Percentiles rank a stretch among this genome's conserved stretches.
phyloP scores from a whole-genome alignment of 345 rosid genomes.

The Hibiscus trionum region DNA sequence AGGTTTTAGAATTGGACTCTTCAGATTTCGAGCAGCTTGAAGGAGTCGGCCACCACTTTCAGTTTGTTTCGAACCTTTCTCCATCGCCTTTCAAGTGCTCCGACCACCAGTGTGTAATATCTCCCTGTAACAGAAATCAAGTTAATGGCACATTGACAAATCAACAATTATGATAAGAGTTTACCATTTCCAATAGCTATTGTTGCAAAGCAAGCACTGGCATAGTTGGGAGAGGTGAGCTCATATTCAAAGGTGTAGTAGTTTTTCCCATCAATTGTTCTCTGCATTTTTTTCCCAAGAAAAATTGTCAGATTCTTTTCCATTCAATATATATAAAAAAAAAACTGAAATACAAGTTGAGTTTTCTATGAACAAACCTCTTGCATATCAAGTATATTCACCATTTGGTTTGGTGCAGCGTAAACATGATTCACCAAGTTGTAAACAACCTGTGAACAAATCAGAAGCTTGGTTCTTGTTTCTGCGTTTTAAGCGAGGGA shows the following conservation, averaged over 20 bases:
- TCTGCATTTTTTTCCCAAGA: slow-evolving; percentile 32
- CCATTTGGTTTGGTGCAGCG: slow-evolving; percentile 70
- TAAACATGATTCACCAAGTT: slow-evolving; percentile 52
- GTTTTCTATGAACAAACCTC: slow-evolving; percentile 38
- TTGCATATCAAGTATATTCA: slow-evolving; percentile 49
- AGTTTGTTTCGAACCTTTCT: slow-evolving; percentile 51
- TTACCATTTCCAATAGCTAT: slow-evolving; percentile 68
- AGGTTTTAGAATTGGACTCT: neutral
- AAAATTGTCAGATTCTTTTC: neutral
- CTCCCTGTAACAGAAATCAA: slow-evolving; percentile 34
- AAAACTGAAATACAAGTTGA: neutral
- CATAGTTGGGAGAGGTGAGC: slow-evolving; percentile 60
- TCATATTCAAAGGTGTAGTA: slow-evolving; percentile 72
- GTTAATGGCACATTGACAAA: neutral
- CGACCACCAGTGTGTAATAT: slow-evolving; percentile 66
- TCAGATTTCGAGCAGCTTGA: slow-evolving; percentile 56
- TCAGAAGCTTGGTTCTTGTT: neutral
- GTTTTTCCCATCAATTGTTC: slow-evolving; percentile 55
- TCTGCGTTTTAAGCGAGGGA: too few relatives aligned
- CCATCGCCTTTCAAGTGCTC: slow-evolving; percentile 73
- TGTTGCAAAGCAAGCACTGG: slow-evolving; percentile 63
- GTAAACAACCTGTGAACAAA: slow-evolving; percentile 41
- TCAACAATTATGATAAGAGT: neutral
- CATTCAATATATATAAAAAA: neutral
- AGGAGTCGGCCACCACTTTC: slow-evolving; percentile 73